Base-by-base conservation (phyloP, 176 grass and related monocot genomes). In the Lolium multiflorum region DNA sequence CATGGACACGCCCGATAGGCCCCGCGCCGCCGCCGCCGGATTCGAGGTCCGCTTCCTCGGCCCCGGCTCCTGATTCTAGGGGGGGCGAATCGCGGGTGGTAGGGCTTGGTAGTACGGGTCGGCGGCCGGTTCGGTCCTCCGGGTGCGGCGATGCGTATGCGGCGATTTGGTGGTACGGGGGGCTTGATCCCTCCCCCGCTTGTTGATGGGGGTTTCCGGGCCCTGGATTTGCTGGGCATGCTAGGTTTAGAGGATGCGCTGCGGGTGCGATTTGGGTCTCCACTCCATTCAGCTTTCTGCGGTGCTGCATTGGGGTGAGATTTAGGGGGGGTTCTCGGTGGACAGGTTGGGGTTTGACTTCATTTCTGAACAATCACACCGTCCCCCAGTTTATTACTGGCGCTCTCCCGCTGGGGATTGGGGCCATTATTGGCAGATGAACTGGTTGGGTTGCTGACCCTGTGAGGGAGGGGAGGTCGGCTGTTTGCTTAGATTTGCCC, bases 1-100 rank as follows among this genome's bases (percentile, higher is more conserved):
- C 59, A 92, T 94, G 92, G 92, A 94, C 89, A 89, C 92, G 81
- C 92, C 92, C 64, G 87, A 91, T 77, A 91, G 92, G 89, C 85
- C 89, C 81, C 85, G 82, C 77, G 61, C 41, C 69, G 75, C 22
- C 49, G 58, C 25, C 65, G 82, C 77, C 75, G 81, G 67, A 9
- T 75, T 84, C 76, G 89, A 91, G 89, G 89, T 91, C 81, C 15
- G 59, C 17, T 4, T 22, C 1, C 84, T 74, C 48, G 11, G 9
- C 5, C 5, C 37, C 6, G 61, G 5, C 9, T 13, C 26, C 17
- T 20, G 39, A 3, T 24, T 46, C 9, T 5, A 43, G 9, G 70
- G 70, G 49, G 35, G 7, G 3, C 78, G 79, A 51, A 15, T 35
- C 6, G 24, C 26, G 37, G 61, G 59, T 35, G 49, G 52, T 54